These are phyloP conservation scores for Aspergillus baeticus DNA, from an alignment of 495 filamentous ascomycete genomes.

Conservation along the genomic window DNA sequence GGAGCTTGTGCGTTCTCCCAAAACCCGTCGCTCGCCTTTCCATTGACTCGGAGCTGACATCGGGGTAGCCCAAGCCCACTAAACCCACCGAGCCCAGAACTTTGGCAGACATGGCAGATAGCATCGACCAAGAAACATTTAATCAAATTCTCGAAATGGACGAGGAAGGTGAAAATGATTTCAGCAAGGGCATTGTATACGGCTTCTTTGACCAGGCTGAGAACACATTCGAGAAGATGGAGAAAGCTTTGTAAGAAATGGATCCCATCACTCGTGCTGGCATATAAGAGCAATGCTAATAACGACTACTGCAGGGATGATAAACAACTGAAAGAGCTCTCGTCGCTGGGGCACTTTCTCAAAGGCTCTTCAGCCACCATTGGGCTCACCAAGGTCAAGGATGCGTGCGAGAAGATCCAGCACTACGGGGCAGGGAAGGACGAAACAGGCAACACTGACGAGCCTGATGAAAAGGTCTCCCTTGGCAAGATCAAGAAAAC, in stretches of 20 bases:
- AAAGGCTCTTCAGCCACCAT: conserved; percentile 98
- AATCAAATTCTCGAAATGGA: conserved; percentile 98
- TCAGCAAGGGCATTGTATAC: conserved; percentile 81
- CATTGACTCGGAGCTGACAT: background rate
- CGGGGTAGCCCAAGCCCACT: no score
- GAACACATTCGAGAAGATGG: conserved; percentile 83
- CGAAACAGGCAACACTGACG: conserved; percentile 64
- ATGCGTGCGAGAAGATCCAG: conserved; percentile 94
- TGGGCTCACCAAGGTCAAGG: conserved; percentile 87
- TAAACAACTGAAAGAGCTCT: conserved; percentile 68
- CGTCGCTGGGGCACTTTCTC: conserved; percentile 86
- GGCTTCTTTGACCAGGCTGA: conserved; percentile 93
- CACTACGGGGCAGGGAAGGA: conserved; percentile 81
- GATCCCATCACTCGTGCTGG: background rate
- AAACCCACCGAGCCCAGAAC: conserved; percentile 45
- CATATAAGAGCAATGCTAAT: conserved; percentile 5
- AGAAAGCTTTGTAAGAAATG: conserved; percentile 69
- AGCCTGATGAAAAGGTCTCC: conserved; percentile 60
- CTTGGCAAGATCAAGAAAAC: conserved; percentile 68
- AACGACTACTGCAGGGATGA: conserved; percentile 47
- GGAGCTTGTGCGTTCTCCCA: conserved; percentile 25
- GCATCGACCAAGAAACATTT: conserved; percentile 77
- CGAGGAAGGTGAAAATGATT: conserved; percentile 75
- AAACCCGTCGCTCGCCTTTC: background rate
- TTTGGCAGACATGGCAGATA: conserved; percentile 59